A percentile compares a stretch with the other conserved stretches of the same genome.
phyloP scores from a whole-genome alignment of 2,329 filamentous ascomycete species.

The Trichophyton benhamiae region DNA sequence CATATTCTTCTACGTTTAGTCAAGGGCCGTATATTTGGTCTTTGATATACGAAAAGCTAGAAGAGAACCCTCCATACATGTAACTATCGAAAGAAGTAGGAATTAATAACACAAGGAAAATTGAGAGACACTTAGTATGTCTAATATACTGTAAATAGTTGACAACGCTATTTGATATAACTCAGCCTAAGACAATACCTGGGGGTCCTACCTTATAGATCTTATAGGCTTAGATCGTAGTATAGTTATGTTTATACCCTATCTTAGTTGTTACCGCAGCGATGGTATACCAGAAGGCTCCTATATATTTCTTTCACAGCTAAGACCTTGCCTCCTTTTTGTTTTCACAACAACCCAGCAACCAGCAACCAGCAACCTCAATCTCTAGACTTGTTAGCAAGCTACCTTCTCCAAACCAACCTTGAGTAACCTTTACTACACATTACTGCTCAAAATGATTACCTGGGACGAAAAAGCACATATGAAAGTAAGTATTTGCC shows the following conservation, averaged over 20 bases:
- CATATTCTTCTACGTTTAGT: too few relatives aligned
- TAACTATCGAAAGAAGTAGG: neutral
- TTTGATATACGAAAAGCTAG: neutral
- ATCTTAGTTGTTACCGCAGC: neutral
- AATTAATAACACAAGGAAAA: neutral
- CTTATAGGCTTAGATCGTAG: neutral
- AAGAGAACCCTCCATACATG: neutral
- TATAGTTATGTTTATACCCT: neutral
- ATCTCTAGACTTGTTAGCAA: too few relatives aligned
- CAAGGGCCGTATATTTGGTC: neutral
- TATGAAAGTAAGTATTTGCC: neutral
- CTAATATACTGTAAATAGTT: neutral
- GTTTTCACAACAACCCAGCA: neutral
- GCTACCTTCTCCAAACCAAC: too few relatives aligned
- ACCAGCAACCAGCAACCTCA: neutral
- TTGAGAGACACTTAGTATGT: neutral
- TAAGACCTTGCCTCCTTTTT: neutral
- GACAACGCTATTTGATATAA: too few relatives aligned
- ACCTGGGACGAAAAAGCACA: neutral
- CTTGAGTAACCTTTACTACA: too few relatives aligned
- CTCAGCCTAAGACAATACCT: neutral
- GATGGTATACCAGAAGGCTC: neutral
- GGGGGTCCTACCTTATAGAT: neutral
- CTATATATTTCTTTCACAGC: neutral
- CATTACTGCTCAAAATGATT: too few relatives aligned